phyloP scores from a whole-genome alignment of 495 filamentous ascomycete species.

The Lasiosphaeria hispida region DNA sequence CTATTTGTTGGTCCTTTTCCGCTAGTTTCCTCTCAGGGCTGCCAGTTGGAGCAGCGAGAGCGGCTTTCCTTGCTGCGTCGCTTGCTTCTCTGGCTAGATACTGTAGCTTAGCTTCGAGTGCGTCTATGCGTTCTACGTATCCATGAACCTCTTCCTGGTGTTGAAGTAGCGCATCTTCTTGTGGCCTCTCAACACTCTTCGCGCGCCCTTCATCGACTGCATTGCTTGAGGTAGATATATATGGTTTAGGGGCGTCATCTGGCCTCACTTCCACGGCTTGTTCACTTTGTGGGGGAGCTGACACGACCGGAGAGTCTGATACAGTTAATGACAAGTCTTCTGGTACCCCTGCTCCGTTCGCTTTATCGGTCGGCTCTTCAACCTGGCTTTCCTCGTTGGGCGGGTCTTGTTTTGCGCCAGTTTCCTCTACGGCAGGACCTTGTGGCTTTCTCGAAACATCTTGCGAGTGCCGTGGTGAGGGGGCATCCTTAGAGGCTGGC shows the following conservation, averaged over 20 bases:
- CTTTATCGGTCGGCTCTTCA: background rate
- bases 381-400: background rate
- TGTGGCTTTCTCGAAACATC: conserved; percentile 20
- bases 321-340: background rate
- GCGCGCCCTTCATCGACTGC: conserved; percentile 1
- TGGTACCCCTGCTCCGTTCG: conserved; percentile 2
- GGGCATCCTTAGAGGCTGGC: conserved; percentile 14
- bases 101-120: conserved; percentile 83
- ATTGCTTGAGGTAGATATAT: background rate
- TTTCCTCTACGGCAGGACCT: background rate
- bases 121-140: conserved; percentile 88
- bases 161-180: conserved; percentile 58
- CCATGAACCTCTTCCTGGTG: conserved; percentile 76
- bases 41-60: conserved; percentile 56
- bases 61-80: conserved; percentile 65
- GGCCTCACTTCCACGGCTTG: conserved; percentile 3
- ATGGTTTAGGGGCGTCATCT: background rate
- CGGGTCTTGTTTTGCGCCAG: background rate
- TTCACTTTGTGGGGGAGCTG: background rate
- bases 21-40: conserved; percentile 73
- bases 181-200: conserved; percentile 49
- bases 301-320: too few species aligned
- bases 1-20: conserved; percentile 88
- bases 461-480: conserved; percentile 20
- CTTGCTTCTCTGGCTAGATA: conserved; percentile 79